Evolutionary conservation across 2,329 filamentous ascomycete genomes (phyloP), one percentile per base, ranked within the genome.

Genomic region (Sporothrix humicola): DNA sequence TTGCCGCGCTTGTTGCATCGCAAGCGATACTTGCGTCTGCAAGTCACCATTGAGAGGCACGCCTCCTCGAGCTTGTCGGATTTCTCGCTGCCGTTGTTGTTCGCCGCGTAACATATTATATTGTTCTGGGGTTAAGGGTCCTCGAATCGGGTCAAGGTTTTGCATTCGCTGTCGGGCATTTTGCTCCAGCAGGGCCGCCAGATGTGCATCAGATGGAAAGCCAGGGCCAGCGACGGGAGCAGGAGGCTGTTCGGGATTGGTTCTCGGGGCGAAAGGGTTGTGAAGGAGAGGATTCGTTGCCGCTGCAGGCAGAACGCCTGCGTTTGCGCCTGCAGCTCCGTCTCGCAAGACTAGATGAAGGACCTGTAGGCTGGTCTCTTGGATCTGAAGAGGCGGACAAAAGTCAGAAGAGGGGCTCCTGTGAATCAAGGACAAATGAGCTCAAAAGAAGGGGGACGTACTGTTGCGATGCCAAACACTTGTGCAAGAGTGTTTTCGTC

Each of bases 381-480:
- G 65, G 37, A 74, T 63, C 70, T 72, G 20, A 6, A 42, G 2
- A 44, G 23, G 15, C 13, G 12, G 59, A 10, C 10, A 66, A 17
- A 26, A 37, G 31, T 37, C 61, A 15, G 26, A 26, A 58, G 17
- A n/a, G 31, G 31, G 31, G 31, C 31, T 46, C 52, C 12, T 69
- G 54, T 12, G 31, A 13, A 26, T 1, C 3, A 26, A 61, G 15
- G 3, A 20, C 15, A 6, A 26, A 15, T n/a, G 8, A 31, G n/a
- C 10, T 5, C 3, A 31, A 44, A 23, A 31, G 54, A 58, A 6
- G 10, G 42, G 37, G 2, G 13, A 52, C 75, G 3, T 72, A 77
- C 76, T 44, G 72, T 50, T 23, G 72, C 2, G n/a, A 42, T 23
- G 3, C 75, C 75, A 52, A 77, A 76, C 8, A 77, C 73, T 0